Evolutionary conservation across 1,139 yeast species (phyloP).

Genomic region (Yamadazyma taylorii): DNA sequence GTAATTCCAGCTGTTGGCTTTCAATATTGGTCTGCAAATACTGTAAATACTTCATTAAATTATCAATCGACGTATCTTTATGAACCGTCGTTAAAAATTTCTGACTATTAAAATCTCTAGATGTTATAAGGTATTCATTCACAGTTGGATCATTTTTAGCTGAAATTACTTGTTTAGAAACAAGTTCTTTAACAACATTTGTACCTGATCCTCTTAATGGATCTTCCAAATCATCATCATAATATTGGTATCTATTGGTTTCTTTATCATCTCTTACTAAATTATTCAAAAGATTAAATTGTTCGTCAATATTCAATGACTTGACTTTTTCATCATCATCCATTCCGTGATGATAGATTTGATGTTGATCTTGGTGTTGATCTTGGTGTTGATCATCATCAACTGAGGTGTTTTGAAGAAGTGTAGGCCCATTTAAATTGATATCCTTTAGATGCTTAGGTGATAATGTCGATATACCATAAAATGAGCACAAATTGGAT

Average conservation of each 20-base stretch:
- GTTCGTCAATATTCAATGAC: slow-evolving; percentile 26
- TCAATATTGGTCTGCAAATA: slow-evolving; percentile 62
- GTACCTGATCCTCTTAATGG: slow-evolving; percentile 56
- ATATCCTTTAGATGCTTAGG: slow-evolving; percentile 26
- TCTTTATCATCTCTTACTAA: slow-evolving; percentile 20
- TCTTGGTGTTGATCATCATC: slow-evolving; percentile 22
- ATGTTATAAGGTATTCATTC: slow-evolving; percentile 63
- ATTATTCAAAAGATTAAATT: slow-evolving; percentile 28
- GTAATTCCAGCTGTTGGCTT: slow-evolving; percentile 65
- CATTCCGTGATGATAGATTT: not conserved
- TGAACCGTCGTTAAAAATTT: slow-evolving; percentile 71
- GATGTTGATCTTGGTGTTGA: not conserved
- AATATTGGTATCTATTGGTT: slow-evolving; percentile 10
- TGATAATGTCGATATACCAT: slow-evolving; percentile 24
- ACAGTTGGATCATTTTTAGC: slow-evolving; percentile 44
- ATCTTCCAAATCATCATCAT: slow-evolving; percentile 38
- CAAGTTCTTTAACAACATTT: slow-evolving; percentile 43
- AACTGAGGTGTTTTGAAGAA: slow-evolving; percentile 18
- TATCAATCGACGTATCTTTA: slow-evolving; percentile 64
- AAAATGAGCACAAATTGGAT: slow-evolving; percentile 21
- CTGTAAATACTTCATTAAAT: slow-evolving; percentile 55
- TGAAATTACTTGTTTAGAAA: slow-evolving; percentile 35
- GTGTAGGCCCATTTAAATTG: slow-evolving; percentile 13
- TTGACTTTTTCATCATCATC: slow-evolving; percentile 16
- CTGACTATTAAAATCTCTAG: slow-evolving; percentile 71